Conservation (phyloP, 1,284 basidiomycete species). For the Austroboletus novae-zelandiae region DNA sequence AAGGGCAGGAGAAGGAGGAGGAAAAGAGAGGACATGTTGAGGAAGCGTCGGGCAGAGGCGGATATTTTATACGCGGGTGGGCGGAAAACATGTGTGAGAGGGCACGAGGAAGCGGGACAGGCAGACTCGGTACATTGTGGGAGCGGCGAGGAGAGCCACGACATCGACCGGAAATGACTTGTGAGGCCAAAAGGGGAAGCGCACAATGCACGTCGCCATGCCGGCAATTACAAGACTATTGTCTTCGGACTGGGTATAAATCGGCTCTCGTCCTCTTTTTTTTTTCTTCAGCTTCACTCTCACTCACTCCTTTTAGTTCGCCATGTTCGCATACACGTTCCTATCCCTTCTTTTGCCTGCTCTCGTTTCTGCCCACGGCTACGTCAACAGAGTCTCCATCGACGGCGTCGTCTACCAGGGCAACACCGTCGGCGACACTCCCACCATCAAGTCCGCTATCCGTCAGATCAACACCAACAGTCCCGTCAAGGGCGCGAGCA, state of each 20-base stretch:
- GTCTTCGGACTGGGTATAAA: too few species aligned
- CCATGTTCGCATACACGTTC: constrained; percentile 16
- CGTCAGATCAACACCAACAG: constrained; percentile 33
- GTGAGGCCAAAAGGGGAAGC: too few species aligned
- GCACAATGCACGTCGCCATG: too few species aligned
- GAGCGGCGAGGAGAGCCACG: too few species aligned
- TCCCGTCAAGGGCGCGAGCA: constrained; percentile 41
- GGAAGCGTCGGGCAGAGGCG: background rate
- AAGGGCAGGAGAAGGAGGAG: constrained; percentile 18
- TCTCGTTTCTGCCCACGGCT: constrained; percentile 33
- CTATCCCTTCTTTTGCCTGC: constrained; percentile 24
- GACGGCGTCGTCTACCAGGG: constrained; percentile 35
- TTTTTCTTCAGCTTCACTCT: background rate
- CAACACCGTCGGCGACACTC: constrained; percentile 24
- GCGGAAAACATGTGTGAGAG: background rate
- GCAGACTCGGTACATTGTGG: too few species aligned
- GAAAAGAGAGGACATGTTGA: constrained; percentile 17
- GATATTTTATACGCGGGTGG: background rate
- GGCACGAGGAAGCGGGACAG: background rate
- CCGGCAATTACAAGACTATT: too few species aligned
- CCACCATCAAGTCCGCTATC: constrained; percentile 27
- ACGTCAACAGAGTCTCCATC: constrained; percentile 27
- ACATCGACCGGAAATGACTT: too few species aligned
- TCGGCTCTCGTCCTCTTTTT: background rate
- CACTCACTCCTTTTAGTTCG: background rate